These are phyloP conservation scores for Arthrobotrys pseudoclavata DNA, from an alignment of 2,329 filamentous ascomycete species.

Conservation along the genomic window DNA sequence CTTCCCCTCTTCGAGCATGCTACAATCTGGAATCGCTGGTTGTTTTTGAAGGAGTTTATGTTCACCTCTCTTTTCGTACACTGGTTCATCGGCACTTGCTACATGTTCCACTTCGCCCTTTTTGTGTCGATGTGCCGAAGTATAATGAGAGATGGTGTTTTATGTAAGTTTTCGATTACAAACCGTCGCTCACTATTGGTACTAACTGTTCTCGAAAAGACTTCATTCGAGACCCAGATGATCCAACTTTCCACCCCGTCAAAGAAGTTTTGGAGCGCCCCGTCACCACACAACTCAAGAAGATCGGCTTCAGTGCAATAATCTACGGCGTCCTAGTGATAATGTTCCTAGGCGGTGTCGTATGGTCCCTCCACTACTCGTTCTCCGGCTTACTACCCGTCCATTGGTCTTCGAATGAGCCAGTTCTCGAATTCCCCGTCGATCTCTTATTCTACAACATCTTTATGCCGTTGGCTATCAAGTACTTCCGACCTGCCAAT, in stretches of 20 bases:
- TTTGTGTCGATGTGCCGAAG: slow-evolving; percentile 99
- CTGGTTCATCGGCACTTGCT: slow-evolving; percentile 98
- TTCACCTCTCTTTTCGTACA: slow-evolving; percentile 95
- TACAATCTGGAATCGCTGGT: slow-evolving; percentile 80
- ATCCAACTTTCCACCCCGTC: slow-evolving; percentile 97
- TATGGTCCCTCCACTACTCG: slow-evolving; percentile 84
- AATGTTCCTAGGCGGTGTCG: slow-evolving; percentile 91
- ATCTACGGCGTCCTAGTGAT: slow-evolving; percentile 95
- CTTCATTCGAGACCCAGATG: slow-evolving; percentile 97
- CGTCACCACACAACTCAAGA: slow-evolving; percentile 90
- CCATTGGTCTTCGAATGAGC: slow-evolving; percentile 92
- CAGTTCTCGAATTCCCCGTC: slow-evolving; percentile 92
- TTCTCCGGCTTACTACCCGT: slow-evolving; percentile 84
- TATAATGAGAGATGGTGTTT: slow-evolving; percentile 92
- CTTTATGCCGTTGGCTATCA: slow-evolving; percentile 87
- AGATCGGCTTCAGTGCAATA: slow-evolving; percentile 94
- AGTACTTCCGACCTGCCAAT: slow-evolving; percentile 86
- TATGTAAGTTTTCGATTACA: slow-evolving; percentile 75
- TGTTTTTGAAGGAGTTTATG: slow-evolving; percentile 83
- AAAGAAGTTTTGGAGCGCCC: slow-evolving; percentile 95
- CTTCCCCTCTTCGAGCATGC: slow-evolving; percentile 89
- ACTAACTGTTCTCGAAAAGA: slow-evolving; percentile 70
- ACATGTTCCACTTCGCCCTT: slow-evolving; percentile 99
- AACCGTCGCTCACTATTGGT: not conserved
- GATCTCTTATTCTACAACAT: slow-evolving; percentile 98